Percentiles rank a stretch among this genome's conserved stretches.
Conservation (phyloP, 2,329 filamentous ascomycete species). For the Helotiales sp. region DNA sequence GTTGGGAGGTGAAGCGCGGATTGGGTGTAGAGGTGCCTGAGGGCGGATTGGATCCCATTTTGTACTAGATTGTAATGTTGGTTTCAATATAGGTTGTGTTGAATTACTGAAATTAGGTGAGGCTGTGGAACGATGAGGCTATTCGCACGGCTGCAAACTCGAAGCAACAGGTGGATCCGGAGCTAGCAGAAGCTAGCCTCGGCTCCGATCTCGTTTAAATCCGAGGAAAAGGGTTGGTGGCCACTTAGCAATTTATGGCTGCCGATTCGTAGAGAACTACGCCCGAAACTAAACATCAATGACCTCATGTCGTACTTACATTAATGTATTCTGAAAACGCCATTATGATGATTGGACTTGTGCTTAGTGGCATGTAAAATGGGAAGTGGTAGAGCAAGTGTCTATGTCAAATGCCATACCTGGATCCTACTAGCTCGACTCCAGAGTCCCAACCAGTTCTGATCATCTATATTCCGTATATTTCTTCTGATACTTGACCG, state of each 20-base stretch:
- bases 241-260: neutral
- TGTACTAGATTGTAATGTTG: neutral
- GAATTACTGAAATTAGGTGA: neutral
- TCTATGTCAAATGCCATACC: too few species aligned
- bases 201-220: neutral
- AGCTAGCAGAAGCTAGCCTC: neutral
- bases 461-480: too few species aligned
- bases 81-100: neutral
- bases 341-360: neutral
- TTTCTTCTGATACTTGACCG: too few species aligned
- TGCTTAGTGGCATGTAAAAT: neutral
- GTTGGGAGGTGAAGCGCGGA: constrained; percentile 35
- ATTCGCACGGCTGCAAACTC: neutral
- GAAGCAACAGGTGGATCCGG: neutral
- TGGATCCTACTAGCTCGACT: too few species aligned
- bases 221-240: neutral
- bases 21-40: constrained; percentile 34
- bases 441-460: too few species aligned
- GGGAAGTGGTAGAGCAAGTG: too few species aligned
- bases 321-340: neutral
- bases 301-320: neutral
- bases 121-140: neutral
- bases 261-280: neutral
- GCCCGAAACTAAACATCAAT: neutral
- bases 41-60: constrained; percentile 27